phyloP scores from a whole-genome alignment of 768 basidiomycete genomes.

The Cantharellus cinnabarinus region DNA sequence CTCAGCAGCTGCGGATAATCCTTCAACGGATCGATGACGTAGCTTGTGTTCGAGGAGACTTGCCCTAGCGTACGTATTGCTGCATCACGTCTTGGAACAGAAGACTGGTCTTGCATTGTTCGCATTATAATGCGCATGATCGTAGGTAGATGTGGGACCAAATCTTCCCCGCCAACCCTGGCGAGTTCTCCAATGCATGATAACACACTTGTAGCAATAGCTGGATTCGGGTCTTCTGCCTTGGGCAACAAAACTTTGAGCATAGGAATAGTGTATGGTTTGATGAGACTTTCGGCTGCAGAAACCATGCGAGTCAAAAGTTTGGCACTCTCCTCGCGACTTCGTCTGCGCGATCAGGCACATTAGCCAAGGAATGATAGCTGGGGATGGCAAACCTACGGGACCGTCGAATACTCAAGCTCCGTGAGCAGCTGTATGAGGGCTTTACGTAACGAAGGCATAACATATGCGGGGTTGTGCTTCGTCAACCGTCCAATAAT shows the following conservation, averaged over 20 bases:
- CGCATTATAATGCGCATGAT: constrained; percentile 81
- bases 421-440: constrained; percentile 92
- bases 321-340: constrained; percentile 74
- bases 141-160: constrained; percentile 58
- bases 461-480: constrained; percentile 96
- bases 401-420: constrained; percentile 82
- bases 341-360: constrained; percentile 31
- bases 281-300: constrained; percentile 83
- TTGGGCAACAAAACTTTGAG: constrained; percentile 81
- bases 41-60: constrained; percentile 86
- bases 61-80: constrained; percentile 88
- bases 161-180: constrained; percentile 84
- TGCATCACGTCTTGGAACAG: constrained; percentile 68
- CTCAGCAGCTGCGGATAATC: constrained; percentile 85
- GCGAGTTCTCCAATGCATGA: constrained; percentile 90
- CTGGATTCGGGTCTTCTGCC: constrained; percentile 64
- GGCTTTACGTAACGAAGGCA: constrained; percentile 89
- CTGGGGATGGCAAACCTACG: constrained; percentile 28
- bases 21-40: constrained; percentile 75
- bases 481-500: constrained; percentile 85
- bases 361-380: constrained; percentile 3
- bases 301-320: constrained; percentile 76
- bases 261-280: constrained; percentile 88
- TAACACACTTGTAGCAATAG: constrained; percentile 79
- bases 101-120: constrained; percentile 74